A percentile compares a stretch with the other conserved stretches of the same genome.
Evolutionary conservation across 306 rosid genomes (phyloP).

Genomic region (Coriaria nepalensis): DNA sequence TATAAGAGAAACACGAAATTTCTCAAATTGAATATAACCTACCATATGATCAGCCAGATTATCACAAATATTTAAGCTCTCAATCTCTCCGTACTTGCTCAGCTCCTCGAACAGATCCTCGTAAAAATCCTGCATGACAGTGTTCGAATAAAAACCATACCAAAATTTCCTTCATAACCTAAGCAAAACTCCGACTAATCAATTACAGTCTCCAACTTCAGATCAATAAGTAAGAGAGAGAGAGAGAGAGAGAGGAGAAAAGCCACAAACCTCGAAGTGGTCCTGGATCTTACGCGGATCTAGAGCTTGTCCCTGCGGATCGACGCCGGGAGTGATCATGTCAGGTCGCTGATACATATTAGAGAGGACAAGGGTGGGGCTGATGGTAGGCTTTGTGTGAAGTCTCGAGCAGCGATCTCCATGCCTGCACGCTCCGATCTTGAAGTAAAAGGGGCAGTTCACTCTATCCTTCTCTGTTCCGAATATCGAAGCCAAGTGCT

Average conservation of each 20-base stretch:
- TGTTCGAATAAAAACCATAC: no score
- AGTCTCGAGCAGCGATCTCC: slow-evolving; percentile 97
- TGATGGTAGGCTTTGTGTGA: slow-evolving; percentile 87
- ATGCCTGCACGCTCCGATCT: slow-evolving; percentile 98
- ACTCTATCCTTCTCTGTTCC: slow-evolving; percentile 97
- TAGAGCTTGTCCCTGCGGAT: slow-evolving; percentile 56
- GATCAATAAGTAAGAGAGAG: no score
- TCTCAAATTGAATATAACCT: neutral
- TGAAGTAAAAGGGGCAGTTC: slow-evolving; percentile 95
- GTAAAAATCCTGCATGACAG: slow-evolving; percentile 51
- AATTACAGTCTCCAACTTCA: no score
- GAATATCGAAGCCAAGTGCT: slow-evolving; percentile 94
- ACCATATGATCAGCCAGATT: slow-evolving; percentile 99
- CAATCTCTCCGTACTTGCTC: slow-evolving; percentile 79
- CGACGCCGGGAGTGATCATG: slow-evolving; percentile 45
- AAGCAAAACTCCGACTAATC: no score
- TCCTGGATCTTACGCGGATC: slow-evolving; percentile 90
- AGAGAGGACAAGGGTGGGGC: slow-evolving; percentile 91
- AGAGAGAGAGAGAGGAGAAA: no score
- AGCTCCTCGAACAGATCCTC: slow-evolving; percentile 95
- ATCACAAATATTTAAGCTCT: slow-evolving; percentile 94
- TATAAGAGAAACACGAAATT: neutral
- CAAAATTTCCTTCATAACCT: no score
- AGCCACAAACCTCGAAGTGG: slow-evolving; percentile 49
- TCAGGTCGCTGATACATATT: slow-evolving; percentile 96